Conservation (phyloP, 2,329 filamentous ascomycete genomes). For the Pseudophaeomoniella oleicola region DNA sequence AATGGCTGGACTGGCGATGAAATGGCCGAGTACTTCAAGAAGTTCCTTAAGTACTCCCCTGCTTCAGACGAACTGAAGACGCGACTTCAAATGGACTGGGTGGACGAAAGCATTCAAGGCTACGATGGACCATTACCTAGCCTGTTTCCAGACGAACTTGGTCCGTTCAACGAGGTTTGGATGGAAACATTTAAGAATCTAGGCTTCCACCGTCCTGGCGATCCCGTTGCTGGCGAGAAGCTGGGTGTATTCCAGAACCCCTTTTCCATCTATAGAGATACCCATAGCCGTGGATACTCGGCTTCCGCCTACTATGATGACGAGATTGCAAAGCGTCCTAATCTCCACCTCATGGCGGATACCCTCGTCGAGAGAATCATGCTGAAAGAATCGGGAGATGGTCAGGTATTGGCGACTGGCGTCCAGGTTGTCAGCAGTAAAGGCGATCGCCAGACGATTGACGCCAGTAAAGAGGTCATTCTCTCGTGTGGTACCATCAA, state of each 20-base stretch:
- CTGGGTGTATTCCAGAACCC: too few species aligned
- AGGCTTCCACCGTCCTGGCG: slow-evolving; percentile 9
- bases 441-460: slow-evolving; percentile 10
- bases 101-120: slow-evolving; percentile 25
- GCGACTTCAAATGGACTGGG: slow-evolving; percentile 10
- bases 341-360: slow-evolving; percentile 31
- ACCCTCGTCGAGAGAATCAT: too few species aligned
- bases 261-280: too few species aligned
- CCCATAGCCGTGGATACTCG: too few species aligned
- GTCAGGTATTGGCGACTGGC: slow-evolving; percentile 1
- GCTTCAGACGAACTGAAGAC: slow-evolving; percentile 6
- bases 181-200: slow-evolving; percentile 10
- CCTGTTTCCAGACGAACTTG: slow-evolving; percentile 21
- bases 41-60: slow-evolving; percentile 16
- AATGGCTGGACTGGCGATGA: slow-evolving; percentile 28
- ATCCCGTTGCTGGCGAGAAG: slow-evolving; percentile 22
- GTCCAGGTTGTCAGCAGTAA: slow-evolving; percentile 6
- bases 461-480: slow-evolving; percentile 37
- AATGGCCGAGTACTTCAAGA: slow-evolving; percentile 35
- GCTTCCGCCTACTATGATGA: too few species aligned
- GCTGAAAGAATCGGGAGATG: slow-evolving; percentile 7
- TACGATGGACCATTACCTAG: slow-evolving; percentile 33
- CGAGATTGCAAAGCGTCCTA: slow-evolving; percentile 22
- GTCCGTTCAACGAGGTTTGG: slow-evolving; percentile 13
- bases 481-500: slow-evolving; percentile 43